phyloP scores from a whole-genome alignment of 805 yeast species.

The Yarrowia sp. region DNA sequence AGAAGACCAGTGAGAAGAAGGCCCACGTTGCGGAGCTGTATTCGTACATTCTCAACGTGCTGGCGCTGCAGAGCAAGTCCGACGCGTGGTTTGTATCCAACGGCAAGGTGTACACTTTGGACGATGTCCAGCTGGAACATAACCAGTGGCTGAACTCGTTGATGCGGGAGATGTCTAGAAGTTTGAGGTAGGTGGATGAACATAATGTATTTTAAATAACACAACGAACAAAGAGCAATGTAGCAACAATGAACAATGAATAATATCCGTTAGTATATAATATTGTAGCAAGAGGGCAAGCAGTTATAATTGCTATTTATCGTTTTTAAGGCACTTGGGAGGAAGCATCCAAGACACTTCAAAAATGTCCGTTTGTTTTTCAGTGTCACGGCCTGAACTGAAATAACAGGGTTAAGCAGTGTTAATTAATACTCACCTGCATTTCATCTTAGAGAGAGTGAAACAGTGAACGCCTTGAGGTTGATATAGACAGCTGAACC shows the following conservation, averaged over 20 bases:
- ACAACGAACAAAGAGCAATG: too few species aligned
- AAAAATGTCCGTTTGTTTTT: too few species aligned
- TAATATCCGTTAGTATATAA: too few species aligned
- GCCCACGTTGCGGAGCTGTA: constrained; percentile 1
- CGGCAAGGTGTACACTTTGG: neutral
- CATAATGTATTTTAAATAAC: too few species aligned
- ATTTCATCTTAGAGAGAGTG: too few species aligned
- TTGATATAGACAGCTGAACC: too few species aligned
- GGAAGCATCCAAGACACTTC: too few species aligned
- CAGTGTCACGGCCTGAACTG: too few species aligned
- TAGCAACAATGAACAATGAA: too few species aligned
- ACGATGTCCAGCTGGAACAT: constrained; percentile 1
- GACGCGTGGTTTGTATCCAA: constrained; percentile 20
- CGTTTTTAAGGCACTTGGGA: neutral
- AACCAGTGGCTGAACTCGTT: neutral
- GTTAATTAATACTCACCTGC: too few species aligned
- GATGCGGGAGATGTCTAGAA: constrained; percentile 5
- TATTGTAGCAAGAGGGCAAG: neutral
- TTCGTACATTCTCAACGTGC: constrained; percentile 12
- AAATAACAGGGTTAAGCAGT: too few species aligned
- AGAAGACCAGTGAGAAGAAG: neutral
- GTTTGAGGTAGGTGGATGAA: neutral
- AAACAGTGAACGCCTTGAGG: too few species aligned
- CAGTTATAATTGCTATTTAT: neutral
- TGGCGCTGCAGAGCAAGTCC: neutral